Conservation (phyloP, 2,329 filamentous ascomycete genomes). For the Rhinocladiella similis region DNA sequence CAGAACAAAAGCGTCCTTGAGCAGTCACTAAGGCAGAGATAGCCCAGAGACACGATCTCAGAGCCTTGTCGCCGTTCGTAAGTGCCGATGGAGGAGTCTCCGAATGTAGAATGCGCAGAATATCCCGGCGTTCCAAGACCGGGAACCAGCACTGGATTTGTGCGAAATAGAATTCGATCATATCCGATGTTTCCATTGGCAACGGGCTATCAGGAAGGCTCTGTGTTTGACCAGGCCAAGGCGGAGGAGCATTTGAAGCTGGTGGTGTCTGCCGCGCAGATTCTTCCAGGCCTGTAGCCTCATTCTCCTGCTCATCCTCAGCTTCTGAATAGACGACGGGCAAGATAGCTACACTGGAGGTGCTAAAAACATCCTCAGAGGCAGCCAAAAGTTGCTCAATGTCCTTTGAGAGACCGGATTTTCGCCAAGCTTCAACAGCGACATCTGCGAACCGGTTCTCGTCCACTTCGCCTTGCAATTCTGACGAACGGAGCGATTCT, state of each 20-base stretch:
- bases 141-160: slow-evolving; percentile 60
- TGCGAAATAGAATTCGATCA: slow-evolving; percentile 58
- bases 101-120: slow-evolving; percentile 54
- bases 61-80: slow-evolving; percentile 32
- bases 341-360: too few relatives aligned
- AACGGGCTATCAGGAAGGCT: neutral
- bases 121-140: slow-evolving; percentile 56
- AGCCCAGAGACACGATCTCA: slow-evolving; percentile 44
- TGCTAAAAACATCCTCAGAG: neutral
- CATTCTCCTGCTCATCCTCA: too few relatives aligned
- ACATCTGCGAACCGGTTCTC: neutral
- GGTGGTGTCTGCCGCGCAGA: too few relatives aligned
- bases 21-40: slow-evolving; percentile 46
- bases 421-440: neutral
- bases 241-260: too few relatives aligned
- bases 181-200: slow-evolving; percentile 42
- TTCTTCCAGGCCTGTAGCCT: too few relatives aligned
- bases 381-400: slow-evolving; percentile 19
- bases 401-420: slow-evolving; percentile 8
- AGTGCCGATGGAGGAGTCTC: neutral
- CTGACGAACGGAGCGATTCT: too few relatives aligned
- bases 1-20: neutral
- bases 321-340: too few relatives aligned
- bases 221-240: too few relatives aligned
- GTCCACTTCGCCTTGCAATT: too few relatives aligned